Conservation (phyloP, 2,329 filamentous ascomycete genomes). For the Cladosporium phlei region DNA sequence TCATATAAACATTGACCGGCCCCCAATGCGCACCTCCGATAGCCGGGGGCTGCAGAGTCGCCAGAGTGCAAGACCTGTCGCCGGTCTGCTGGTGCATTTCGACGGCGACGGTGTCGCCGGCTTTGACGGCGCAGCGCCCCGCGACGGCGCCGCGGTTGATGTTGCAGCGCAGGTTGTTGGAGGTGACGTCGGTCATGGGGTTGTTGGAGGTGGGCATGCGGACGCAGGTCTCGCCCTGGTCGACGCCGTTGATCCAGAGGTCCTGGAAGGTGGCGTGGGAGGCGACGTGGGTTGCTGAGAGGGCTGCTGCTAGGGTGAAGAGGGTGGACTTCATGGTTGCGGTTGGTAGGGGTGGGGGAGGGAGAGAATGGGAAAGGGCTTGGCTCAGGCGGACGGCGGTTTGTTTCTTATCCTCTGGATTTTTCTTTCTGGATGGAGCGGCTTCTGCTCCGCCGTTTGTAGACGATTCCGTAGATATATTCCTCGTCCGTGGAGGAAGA, state of each 20-base stretch:
- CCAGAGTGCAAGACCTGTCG: constrained; percentile 40
- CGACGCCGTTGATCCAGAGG: constrained; percentile 46
- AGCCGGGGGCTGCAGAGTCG: constrained; percentile 36
- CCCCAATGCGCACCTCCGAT: constrained; percentile 54
- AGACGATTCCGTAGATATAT: no score
- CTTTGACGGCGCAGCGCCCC: constrained; percentile 43
- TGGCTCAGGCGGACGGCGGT: no score
- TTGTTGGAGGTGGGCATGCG: constrained; percentile 49
- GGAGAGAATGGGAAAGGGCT: background rate
- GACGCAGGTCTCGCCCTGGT: constrained; percentile 40
- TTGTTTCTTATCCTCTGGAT: no score
- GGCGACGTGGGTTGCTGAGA: constrained; percentile 4
- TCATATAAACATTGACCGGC: constrained; percentile 40
- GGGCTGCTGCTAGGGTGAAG: constrained; percentile 5
- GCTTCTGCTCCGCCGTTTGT: no score
- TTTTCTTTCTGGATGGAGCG: no score
- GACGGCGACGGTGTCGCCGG: constrained; percentile 44
- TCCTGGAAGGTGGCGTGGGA: constrained; percentile 51
- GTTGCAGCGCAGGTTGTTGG: constrained; percentile 49
- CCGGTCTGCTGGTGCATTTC: constrained; percentile 55
- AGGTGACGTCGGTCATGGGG: constrained; percentile 47
- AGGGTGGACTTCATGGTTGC: constrained; percentile 8
- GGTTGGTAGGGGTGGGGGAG: background rate
- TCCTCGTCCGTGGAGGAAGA: no score
- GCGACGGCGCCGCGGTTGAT: constrained; percentile 19